Evolutionary conservation across 208 protist species (phyloP), one percentile per base, ranked within the genome.

Genomic region (Trypanosoma brucei): DNA sequence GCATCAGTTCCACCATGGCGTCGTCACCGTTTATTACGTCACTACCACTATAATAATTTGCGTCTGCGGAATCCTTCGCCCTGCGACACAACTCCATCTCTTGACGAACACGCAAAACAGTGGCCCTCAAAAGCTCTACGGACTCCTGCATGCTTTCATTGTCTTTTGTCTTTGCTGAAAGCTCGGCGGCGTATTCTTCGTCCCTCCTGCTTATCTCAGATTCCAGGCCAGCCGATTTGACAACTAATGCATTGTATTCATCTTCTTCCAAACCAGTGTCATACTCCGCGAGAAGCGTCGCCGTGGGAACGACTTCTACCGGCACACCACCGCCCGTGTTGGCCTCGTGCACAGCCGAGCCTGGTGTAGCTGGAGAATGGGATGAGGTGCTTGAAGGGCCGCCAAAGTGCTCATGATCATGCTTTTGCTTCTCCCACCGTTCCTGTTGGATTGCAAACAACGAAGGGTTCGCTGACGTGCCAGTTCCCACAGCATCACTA

Each of bases 231-330:
- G 60, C 65, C 2, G 57, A 33, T 9, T 45, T 75, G 7, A 91
- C 79, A 40, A 89, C 69, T 0, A 93, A 75, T 34, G 77, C 75
- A 68, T 91, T 93, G 59, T 77, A 88, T 57, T 88, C 83, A 55
- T 88, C 80, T 71, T 91, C 84, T 22, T 83, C 74, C 37, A 79
- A 76, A 36, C 53, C 68, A 3, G 65, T 74, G 45, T 94, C 84
- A 59, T 94, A 94, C 45, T 88, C 78, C 37, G 67, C 55, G 0
- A 78, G 60, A 5, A 64, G 36, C 30, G 2, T 36, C n/a, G n/a
- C 61, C 13, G 56, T 50, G 8, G 61, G 9, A 13, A 31, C 35
- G 48, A 49, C n/a, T 31, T 36, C 59, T 49, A 37, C 3, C 2
- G 13, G 52, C 3, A 6, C 4, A 11, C 30, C 11, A 14, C 51